phyloP scores from a whole-genome alignment of 805 yeast genomes.

The Candida schatavii region DNA sequence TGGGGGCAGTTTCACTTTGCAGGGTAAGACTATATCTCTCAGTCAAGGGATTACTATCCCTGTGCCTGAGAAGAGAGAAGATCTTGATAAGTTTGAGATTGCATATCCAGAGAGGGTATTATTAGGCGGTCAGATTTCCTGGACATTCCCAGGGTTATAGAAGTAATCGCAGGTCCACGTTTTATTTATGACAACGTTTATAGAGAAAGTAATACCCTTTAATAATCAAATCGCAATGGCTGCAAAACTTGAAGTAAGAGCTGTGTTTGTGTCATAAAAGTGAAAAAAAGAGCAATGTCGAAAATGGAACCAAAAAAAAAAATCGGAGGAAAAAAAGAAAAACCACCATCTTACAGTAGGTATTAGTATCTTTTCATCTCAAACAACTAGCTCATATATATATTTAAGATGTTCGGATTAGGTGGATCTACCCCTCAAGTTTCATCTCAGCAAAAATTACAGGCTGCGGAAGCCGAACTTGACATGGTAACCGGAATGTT shows the following conservation, averaged over 20 bases:
- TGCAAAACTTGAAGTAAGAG: too few species aligned
- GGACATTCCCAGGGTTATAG: conserved; percentile 36
- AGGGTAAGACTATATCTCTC: conserved; percentile 33
- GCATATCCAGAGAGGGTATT: conserved; percentile 21
- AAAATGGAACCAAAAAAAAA: not conserved
- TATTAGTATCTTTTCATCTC: not conserved
- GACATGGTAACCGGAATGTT: conserved; percentile 98
- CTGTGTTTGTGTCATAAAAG: too few species aligned
- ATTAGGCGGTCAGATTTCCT: conserved; percentile 34
- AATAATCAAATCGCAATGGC: too few species aligned
- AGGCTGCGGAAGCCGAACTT: conserved; percentile 94
- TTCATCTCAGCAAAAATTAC: conserved; percentile 70
- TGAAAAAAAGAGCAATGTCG: not conserved
- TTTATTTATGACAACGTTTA: too few species aligned
- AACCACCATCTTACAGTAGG: not conserved
- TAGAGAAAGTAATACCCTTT: too few species aligned
- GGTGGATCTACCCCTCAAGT: conserved; percentile 74
- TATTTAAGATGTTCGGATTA: conserved; percentile 62
- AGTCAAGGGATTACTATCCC: conserved; percentile 35
- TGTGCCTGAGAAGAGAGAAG: conserved; percentile 29
- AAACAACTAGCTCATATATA: not conserved
- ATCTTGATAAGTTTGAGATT: conserved; percentile 18
- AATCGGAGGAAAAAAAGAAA: not conserved
- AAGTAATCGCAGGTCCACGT: too few species aligned
- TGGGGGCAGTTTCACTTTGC: conserved; percentile 32